Conservation (phyloP, 2,329 filamentous ascomycete genomes). For the Biscogniauxia marginata region DNA sequence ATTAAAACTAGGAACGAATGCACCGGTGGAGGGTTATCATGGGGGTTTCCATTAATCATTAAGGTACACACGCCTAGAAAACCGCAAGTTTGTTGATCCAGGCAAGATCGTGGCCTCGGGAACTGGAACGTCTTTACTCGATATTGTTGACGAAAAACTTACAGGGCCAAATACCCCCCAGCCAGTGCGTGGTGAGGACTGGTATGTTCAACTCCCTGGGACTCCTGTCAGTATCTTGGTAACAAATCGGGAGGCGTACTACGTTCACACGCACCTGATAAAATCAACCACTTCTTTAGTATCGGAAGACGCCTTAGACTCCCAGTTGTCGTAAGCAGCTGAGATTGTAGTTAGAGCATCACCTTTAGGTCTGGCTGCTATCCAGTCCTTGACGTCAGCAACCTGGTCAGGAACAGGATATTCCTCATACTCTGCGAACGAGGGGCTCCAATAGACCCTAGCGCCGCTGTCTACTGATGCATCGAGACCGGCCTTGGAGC, state of each 20-base stretch:
- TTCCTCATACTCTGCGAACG: constrained; percentile 38
- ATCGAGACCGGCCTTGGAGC: constrained; percentile 43
- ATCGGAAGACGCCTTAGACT: constrained; percentile 25
- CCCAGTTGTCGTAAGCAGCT: constrained; percentile 42
- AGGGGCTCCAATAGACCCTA: constrained; percentile 46
- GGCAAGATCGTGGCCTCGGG: no score
- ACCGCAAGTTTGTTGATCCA: no score
- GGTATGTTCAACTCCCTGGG: constrained; percentile 38
- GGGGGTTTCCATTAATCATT: no score
- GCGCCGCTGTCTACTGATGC: constrained; percentile 48
- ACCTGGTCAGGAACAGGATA: constrained; percentile 39
- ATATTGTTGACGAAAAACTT: no score
- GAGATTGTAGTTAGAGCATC: constrained; percentile 37
- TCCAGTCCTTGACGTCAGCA: constrained; percentile 39
- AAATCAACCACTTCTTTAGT: constrained; percentile 34
- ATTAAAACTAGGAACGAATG: no score
- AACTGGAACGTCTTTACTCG: no score
- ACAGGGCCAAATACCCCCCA: constrained; percentile 40
- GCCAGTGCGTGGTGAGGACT: constrained; percentile 45
- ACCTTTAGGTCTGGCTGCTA: constrained; percentile 24
- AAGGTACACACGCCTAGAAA: no score
- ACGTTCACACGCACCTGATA: constrained; percentile 26
- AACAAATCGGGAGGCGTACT: neutral
- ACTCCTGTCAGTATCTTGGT: constrained; percentile 8
- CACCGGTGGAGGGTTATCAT: no score